Base-by-base conservation (phyloP, 2,329 filamentous ascomycete genomes). In the Calcarisporium arbuscula region DNA sequence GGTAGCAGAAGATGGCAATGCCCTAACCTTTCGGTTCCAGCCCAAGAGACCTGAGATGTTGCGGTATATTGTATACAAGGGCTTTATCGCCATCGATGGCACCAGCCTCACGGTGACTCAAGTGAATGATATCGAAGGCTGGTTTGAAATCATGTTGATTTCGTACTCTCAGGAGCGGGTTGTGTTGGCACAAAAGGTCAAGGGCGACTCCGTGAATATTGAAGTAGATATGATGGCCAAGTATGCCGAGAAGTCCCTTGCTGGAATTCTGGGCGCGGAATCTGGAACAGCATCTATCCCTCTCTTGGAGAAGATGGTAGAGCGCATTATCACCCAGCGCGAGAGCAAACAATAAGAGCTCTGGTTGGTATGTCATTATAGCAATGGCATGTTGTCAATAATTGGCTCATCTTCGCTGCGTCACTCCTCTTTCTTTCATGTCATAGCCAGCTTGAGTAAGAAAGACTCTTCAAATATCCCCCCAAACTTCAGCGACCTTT, bases 101-200 rank as follows among this genome's bases (percentile, higher is more conserved):
- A 90, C 92, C 17, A 95, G 89, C 55, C 67, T 98, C 68, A 98
- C 92, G 0, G 75, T 98, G 3, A 96, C 90, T 3, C 73, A 76
- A 46, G 90, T 96, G 19, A 66, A 90, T 50, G 90, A 95, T 58
- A 72, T 55, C 5, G 74, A 78, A 45, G 80, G 82, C 27, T 94
- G 87, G 58, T 95, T 82, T 76, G 92, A 96, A 72, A 83, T 98
- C 32, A 98, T 98, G 92, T 70, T 98, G 42, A 95, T 98, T 58
- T 77, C 85, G 8, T 98, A 98, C 61, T 95, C 92, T 9, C 92
- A 96, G 66, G 86, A 90, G 61, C 85, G 85, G 60, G 81, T 98
- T 12, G 82, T 94, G 12, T 79, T 87, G 43, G 85, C 85, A 3
- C 68, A 67, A 34, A 95, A 95, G 74, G 69, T 74, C 60, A 64